Percentiles rank a stretch among this genome's conserved stretches.
These are phyloP conservation scores for Calonectria henricotiae DNA, from an alignment of 2,329 filamentous ascomycete species.

Conservation along the genomic window DNA sequence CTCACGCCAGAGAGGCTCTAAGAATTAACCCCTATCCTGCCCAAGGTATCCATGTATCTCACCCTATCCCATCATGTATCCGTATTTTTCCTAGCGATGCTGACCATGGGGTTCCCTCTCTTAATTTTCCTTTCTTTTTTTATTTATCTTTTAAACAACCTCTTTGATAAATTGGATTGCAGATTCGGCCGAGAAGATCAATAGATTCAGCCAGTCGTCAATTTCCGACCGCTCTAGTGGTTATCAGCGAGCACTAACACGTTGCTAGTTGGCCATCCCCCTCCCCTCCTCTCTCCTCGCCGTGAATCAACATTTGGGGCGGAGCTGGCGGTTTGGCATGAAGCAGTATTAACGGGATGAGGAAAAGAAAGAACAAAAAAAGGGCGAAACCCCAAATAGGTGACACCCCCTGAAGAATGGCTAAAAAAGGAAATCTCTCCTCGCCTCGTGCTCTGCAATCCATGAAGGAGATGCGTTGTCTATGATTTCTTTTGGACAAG, in stretches of 20 bases:
- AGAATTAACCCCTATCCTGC: conserved; percentile 11
- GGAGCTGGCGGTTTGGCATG: conserved; percentile 14
- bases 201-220: neutral
- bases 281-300: neutral
- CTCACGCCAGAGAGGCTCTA: conserved; percentile 11
- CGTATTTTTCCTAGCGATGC: neutral
- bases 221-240: conserved; percentile 3
- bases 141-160: neutral
- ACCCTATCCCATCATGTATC: neutral
- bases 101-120: neutral
- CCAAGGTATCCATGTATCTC: conserved; percentile 2
- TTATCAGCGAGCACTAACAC: conserved; percentile 2
- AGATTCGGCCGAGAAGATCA: conserved; percentile 22
- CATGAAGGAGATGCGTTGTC: neutral
- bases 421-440: conserved; percentile 19
- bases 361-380: neutral
- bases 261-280: neutral
- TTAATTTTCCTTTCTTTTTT: no score
- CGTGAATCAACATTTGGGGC: conserved; percentile 2
- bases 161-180: neutral
- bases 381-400: conserved; percentile 8
- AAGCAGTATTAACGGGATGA: neutral
- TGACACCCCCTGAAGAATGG: conserved; percentile 21
- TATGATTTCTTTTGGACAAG: conserved; percentile 16
- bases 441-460: conserved; percentile 4